These are phyloP conservation scores for Mucor racemosus DNA, from an alignment of 371 early-diverging fungal species.

Conservation along the genomic window DNA sequence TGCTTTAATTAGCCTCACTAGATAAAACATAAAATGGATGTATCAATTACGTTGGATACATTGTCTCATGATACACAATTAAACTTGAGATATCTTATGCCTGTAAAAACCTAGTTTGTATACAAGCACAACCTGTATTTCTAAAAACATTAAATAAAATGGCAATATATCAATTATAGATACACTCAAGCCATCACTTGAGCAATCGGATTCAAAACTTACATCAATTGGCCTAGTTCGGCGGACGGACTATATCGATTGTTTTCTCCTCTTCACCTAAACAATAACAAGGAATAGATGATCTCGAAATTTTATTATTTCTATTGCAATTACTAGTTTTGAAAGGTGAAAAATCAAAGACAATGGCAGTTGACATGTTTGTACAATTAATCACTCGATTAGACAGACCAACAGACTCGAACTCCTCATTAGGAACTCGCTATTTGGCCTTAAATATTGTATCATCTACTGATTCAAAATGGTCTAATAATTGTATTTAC, in stretches of 20 bases:
- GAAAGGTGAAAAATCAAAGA: slow-evolving; percentile 19
- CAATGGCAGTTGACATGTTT: slow-evolving; percentile 34
- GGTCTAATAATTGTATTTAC: slow-evolving; percentile 9
- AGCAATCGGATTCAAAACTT: slow-evolving; percentile 35
- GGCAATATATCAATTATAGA: slow-evolving; percentile 44
- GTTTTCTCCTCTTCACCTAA: not conserved
- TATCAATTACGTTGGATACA: slow-evolving; percentile 46
- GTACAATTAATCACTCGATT: slow-evolving; percentile 39
- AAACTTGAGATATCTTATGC: slow-evolving; percentile 34
- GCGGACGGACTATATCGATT: slow-evolving; percentile 35
- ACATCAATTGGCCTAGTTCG: slow-evolving; percentile 46
- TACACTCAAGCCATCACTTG: slow-evolving; percentile 40
- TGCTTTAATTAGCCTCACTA: too few relatives aligned
- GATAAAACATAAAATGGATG: slow-evolving; percentile 53
- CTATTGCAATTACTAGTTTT: slow-evolving; percentile 35
- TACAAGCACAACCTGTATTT: too few relatives aligned
- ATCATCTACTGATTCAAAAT: slow-evolving; percentile 41
- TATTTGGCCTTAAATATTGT: slow-evolving; percentile 39
- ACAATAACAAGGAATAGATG: slow-evolving; percentile 21
- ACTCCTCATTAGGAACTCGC: slow-evolving; percentile 25
- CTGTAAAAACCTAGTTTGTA: too few relatives aligned
- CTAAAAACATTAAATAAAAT: too few relatives aligned
- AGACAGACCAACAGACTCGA: slow-evolving; percentile 11
- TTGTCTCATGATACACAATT: slow-evolving; percentile 43
- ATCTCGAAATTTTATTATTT: slow-evolving; percentile 43